Evolutionary conservation across 2,329 filamentous ascomycete genomes (phyloP), one percentile per base, ranked within the genome.

Genomic region (Aureobasidium lini): DNA sequence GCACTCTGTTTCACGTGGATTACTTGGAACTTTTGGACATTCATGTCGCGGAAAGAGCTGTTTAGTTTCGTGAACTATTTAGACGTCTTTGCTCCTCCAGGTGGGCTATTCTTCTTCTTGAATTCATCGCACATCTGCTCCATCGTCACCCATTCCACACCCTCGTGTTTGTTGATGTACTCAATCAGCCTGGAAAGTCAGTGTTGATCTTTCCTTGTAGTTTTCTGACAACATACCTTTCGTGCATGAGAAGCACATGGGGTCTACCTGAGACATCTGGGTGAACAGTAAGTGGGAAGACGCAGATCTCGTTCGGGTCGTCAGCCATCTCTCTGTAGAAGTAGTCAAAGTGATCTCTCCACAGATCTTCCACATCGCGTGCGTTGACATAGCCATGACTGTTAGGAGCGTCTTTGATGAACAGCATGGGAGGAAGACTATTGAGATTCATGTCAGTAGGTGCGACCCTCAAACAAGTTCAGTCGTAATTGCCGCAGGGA

Each of bases 201-300:
- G 23, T 23, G 4, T 23, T 3, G 23, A 23, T 23, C 23, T 23
- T 23, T 23, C 4, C 23, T 23, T 23, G 4, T 23, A 23, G 2
- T 23, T 23, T 23, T 3, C 23, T 23, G 23, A 23, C 23, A 23
- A 23, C 23, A 23, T 23, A 23, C 6, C 60, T 78, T 70, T 89
- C 85, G 64, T 88, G 86, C 86, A 89, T 89, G 3, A 88, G 73
- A 13, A 89, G 66, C 0, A 84, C 86, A 70, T 90, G 87, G 0
- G 86, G 87, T 7, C 85, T 76, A 0, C 87, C 87, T 1, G 80
- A 84, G 0, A 87, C 84, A 66, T 70, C 67, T 42, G 87, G 87
- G 70, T 90, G 87, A 44, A 89, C 85, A 0, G 86, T 89, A 73
- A 89, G 86, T 0, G 87, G 86, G 64, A 90, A 90, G 54, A 89